Evolutionary conservation across 106 monocot species (phyloP), one percentile per base, ranked within the genome.

Genomic region (Allium cepa): DNA sequence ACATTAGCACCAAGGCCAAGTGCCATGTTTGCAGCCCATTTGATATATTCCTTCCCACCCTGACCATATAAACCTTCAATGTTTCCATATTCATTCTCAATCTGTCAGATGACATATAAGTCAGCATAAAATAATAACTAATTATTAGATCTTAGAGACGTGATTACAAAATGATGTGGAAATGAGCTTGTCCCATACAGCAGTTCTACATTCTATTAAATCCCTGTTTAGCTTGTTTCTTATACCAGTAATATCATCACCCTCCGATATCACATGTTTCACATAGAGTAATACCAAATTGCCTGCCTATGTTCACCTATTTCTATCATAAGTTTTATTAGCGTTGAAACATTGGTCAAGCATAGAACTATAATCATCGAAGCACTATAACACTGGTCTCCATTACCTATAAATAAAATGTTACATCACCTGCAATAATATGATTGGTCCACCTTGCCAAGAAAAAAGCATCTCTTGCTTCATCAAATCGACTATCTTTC

Each of bases 371-470:
- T 36, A 36, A 36, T 36, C 36, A 36, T 36, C 36, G 36, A 36
- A 36, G 36, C 36, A 36, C 36, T 3, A 36, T 36, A 36, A 36
- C 3, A 36, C 5, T 36, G 36, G 36, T 36, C 36, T 36, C 36
- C 36, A 5, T 36, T 36, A 36, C 3, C 36, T 36, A 36, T 36
- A 36, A 22, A 22, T 5, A 36, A 36, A 36, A 36, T 36, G 36
- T 5, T 3, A 36, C 36, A 36, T 36, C 36, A 97, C 96, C 96
- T 97, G 96, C 69, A 80, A 58, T 72, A 97, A 72, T 79, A 97
- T 97, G 58, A 97, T 97, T 27, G 96, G 96, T 67, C 96, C 91
- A 71, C 96, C 96, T 92, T 97, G 92, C 96, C 96, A 97, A 62
- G 96, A 88, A 77, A 92, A 92, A 67, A 97, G 88, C 68, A 70